Evolutionary conservation across 169 alveolate species (phyloP).

Genomic region (Plasmodium sp.): DNA sequence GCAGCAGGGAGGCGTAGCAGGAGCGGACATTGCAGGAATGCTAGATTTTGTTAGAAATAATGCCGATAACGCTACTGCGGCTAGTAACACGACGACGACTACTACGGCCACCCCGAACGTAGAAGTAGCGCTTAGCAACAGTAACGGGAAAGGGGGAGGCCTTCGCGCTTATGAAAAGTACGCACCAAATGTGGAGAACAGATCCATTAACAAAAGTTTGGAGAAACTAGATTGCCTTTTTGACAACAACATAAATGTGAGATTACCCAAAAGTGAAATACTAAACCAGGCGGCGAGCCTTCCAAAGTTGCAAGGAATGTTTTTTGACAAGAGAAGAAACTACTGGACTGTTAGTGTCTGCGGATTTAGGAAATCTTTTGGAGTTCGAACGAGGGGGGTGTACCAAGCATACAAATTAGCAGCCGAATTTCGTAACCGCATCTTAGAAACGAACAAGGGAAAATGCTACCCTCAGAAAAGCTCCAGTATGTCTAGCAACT

Average conservation of each 20-base stretch:
- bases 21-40: background rate
- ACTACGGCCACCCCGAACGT: background rate
- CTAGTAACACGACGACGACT: background rate
- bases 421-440: constrained; percentile 71
- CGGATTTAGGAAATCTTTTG: constrained; percentile 75
- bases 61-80: background rate
- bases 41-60: background rate
- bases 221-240: constrained; percentile 48
- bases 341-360: constrained; percentile 77
- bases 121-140: background rate
- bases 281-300: constrained; percentile 71
- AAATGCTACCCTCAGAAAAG: constrained; percentile 65
- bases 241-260: constrained; percentile 31
- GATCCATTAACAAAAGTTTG: constrained; percentile 25
- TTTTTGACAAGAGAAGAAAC: constrained; percentile 74
- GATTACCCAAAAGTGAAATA: constrained; percentile 75
- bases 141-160: background rate
- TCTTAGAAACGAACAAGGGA: constrained; percentile 65
- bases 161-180: constrained; percentile 40
- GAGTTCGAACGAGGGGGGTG: constrained; percentile 75
- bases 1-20: background rate
- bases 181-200: background rate
- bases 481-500: constrained; percentile 29
- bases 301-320: constrained; percentile 75
- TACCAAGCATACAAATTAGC: constrained; percentile 75